Evolutionary conservation across 306 rosid species (phyloP).

Genomic region (Vigna hirtella): DNA sequence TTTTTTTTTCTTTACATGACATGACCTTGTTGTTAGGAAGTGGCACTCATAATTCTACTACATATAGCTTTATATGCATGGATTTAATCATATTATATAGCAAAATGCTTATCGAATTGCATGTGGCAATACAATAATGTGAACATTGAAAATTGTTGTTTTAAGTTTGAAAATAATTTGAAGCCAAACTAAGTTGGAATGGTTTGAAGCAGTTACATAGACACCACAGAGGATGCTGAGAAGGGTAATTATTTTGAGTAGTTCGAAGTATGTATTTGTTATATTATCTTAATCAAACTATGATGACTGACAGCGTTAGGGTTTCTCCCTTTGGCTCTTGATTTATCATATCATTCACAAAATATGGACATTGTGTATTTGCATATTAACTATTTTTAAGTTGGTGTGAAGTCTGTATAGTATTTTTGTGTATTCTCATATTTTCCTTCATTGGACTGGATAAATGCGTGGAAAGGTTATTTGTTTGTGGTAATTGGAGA

Average conservation of each 20-base stretch:
- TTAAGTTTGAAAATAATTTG: constrained; percentile 14
- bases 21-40: constrained; percentile 10
- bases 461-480: constrained; percentile 3
- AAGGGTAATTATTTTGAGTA: constrained; percentile 10
- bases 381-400: constrained; percentile 11
- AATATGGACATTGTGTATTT: background rate
- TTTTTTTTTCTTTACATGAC: background rate
- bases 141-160: constrained; percentile 17
- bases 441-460: background rate
- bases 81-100: background rate
- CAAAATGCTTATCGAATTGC: background rate
- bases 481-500: background rate
- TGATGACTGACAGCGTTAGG: constrained; percentile 24
- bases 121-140: background rate
- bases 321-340: constrained; percentile 12
- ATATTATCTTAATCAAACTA: constrained; percentile 18
- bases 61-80: background rate
- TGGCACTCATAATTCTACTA: constrained; percentile 13
- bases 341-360: constrained; percentile 29
- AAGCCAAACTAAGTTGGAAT: constrained; percentile 22
- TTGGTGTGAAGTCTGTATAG: background rate
- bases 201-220: constrained; percentile 23
- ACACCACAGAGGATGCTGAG: constrained; percentile 29
- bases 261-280: constrained; percentile 22
- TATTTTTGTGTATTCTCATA: background rate